These are phyloP conservation scores for Sporisorium exsertum DNA, from an alignment of 1,284 basidiomycete species.

Conservation along the genomic window DNA sequence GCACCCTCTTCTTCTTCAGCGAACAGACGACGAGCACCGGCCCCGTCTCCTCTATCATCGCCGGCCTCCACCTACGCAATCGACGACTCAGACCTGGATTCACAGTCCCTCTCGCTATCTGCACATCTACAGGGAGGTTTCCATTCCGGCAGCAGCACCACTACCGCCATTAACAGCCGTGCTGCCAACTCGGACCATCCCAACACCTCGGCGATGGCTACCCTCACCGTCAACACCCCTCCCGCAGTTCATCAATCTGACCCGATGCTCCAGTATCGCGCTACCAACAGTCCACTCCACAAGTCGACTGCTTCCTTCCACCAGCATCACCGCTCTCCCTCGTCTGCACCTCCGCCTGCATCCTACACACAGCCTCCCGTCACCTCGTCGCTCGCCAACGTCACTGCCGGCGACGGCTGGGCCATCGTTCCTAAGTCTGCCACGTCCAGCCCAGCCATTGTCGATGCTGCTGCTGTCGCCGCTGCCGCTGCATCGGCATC, in stretches of 20 bases:
- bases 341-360: slow-evolving; percentile 26
- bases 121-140: slow-evolving; percentile 8
- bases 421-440: slow-evolving; percentile 31
- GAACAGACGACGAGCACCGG: slow-evolving; percentile 17
- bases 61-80: slow-evolving; percentile 15
- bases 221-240: slow-evolving; percentile 38
- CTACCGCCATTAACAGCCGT: not conserved
- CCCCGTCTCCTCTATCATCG: slow-evolving; percentile 26
- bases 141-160: slow-evolving; percentile 2
- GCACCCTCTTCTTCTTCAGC: not conserved
- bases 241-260: slow-evolving; percentile 32
- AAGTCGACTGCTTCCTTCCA: slow-evolving; percentile 16
- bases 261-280: slow-evolving; percentile 40
- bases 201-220: slow-evolving; percentile 46
- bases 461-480: not conserved
- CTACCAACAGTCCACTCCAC: slow-evolving; percentile 30
- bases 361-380: slow-evolving; percentile 39
- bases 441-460: not conserved
- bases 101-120: slow-evolving; percentile 15
- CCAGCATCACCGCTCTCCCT: slow-evolving; percentile 14
- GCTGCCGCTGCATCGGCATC: not conserved
- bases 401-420: slow-evolving; percentile 47
- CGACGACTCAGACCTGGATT: slow-evolving; percentile 21
- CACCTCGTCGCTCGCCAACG: slow-evolving; percentile 24
- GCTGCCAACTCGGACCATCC: slow-evolving; percentile 21